Conservation (phyloP, 192 early-diverging fungal genomes). For the Gigaspora rosea region DNA sequence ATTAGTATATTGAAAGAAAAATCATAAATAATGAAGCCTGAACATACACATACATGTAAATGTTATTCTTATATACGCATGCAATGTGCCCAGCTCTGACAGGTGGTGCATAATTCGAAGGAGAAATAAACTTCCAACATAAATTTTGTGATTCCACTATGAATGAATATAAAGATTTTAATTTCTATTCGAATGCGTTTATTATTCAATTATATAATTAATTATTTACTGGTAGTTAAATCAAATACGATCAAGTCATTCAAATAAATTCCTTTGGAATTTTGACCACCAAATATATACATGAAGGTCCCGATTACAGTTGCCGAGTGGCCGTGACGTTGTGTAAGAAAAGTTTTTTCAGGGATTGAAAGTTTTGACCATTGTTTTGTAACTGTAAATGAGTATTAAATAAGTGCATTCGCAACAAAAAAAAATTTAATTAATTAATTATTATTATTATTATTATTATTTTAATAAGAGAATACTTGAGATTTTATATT, state of each 20-base stretch:
- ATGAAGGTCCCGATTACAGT: slow-evolving; percentile 47
- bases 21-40: background rate
- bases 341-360: slow-evolving; percentile 28
- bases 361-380: slow-evolving; percentile 36
- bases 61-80: slow-evolving; percentile 20
- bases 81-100: slow-evolving; percentile 24
- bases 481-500: background rate
- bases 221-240: slow-evolving; percentile 33
- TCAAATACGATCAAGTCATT: slow-evolving; percentile 55
- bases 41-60: slow-evolving; percentile 26
- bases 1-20: background rate
- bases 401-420: background rate
- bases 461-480: background rate
- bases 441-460: background rate
- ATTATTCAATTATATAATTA: background rate
- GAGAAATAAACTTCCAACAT: slow-evolving; percentile 23
- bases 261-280: slow-evolving; percentile 41
- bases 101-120: slow-evolving; percentile 14
- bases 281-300: slow-evolving; percentile 55
- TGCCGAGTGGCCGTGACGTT: slow-evolving; percentile 52
- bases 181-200: background rate
- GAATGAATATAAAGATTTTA: background rate
- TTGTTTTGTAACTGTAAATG: slow-evolving; percentile 37
- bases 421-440: slow-evolving; percentile 20
- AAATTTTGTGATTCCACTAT: slow-evolving; percentile 12